A percentile compares a stretch with the other conserved stretches of the same genome.
phyloP scores from a whole-genome alignment of 2,329 filamentous ascomycete species.

The Neobulgaria alba region DNA sequence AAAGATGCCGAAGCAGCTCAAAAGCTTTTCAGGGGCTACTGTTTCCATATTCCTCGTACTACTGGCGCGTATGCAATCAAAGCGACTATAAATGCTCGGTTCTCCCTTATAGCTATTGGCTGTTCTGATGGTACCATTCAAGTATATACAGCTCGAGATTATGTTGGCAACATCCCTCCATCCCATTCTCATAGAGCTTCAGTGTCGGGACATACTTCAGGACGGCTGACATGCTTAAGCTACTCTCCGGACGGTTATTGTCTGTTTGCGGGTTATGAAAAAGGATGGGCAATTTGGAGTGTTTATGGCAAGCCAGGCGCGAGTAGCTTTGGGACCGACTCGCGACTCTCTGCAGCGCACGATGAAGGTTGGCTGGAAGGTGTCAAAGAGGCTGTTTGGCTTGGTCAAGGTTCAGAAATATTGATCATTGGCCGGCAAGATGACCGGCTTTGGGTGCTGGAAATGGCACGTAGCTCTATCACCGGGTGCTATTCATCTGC shows the following conservation, averaged over 20 bases:
- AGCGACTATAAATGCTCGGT: constrained; percentile 85
- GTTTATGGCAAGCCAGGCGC: constrained; percentile 89
- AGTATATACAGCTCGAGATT: constrained; percentile 91
- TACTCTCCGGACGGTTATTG: constrained; percentile 97
- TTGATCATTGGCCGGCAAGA: constrained; percentile 63
- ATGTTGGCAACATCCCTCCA: constrained; percentile 81
- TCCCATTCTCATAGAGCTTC: constrained; percentile 71
- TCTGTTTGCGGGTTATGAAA: constrained; percentile 85
- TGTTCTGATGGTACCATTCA: constrained; percentile 71
- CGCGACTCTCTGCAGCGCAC: constrained; percentile 53
- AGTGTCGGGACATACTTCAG: constrained; percentile 58
- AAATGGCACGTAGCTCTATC: constrained; percentile 90
- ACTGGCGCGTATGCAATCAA: constrained; percentile 55
- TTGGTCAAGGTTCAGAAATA: constrained; percentile 80
- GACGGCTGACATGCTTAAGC: constrained; percentile 61
- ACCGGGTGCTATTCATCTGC: constrained; percentile 86
- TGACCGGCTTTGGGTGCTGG: constrained; percentile 75
- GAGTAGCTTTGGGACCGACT: constrained; percentile 70
- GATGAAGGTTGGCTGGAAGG: constrained; percentile 80
- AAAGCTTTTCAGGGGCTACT: constrained; percentile 76
- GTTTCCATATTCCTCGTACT: constrained; percentile 69
- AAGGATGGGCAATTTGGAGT: constrained; percentile 94
- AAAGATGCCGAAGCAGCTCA: constrained; percentile 38
- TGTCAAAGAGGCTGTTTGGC: constrained; percentile 71
- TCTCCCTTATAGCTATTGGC: constrained; percentile 84